phyloP scores from a whole-genome alignment of 2,329 filamentous ascomycete species.

The Bipolaris oryzae region DNA sequence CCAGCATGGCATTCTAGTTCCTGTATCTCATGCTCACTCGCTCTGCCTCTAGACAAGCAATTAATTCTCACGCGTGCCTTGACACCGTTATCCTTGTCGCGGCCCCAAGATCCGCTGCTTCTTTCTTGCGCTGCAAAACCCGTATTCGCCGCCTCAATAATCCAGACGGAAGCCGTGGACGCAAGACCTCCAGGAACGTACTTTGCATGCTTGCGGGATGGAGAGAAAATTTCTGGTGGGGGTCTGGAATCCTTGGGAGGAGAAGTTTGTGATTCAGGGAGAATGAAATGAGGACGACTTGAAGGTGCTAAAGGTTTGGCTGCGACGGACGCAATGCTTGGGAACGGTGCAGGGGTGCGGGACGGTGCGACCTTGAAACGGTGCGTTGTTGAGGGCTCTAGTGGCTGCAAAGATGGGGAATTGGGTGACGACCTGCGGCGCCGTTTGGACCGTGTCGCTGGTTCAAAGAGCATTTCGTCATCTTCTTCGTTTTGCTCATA shows the following conservation, averaged over 20 bases:
- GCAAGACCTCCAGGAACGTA: slow-evolving; percentile 59
- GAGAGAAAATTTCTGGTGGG: slow-evolving; percentile 61
- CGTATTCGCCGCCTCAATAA: slow-evolving; percentile 52
- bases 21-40: neutral
- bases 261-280: slow-evolving; percentile 40
- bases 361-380: slow-evolving; percentile 34
- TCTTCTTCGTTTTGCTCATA: slow-evolving; percentile 26
- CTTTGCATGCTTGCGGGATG: slow-evolving; percentile 57
- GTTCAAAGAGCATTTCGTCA: slow-evolving; percentile 35
- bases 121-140: slow-evolving; percentile 25
- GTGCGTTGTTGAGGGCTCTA: slow-evolving; percentile 22
- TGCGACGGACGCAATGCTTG: slow-evolving; percentile 5
- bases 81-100: slow-evolving; percentile 36
- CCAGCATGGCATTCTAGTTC: slow-evolving; percentile 29
- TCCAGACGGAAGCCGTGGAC: slow-evolving; percentile 56
- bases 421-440: slow-evolving; percentile 28
- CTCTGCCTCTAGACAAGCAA: neutral
- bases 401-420: slow-evolving; percentile 11
- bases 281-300: slow-evolving; percentile 49
- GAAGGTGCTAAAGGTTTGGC: slow-evolving; percentile 11
- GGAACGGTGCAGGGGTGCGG: slow-evolving; percentile 21
- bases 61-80: slow-evolving; percentile 22
- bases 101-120: slow-evolving; percentile 17
- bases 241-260: slow-evolving; percentile 42
- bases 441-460: slow-evolving; percentile 29